These are phyloP conservation scores for Trichoderma sp. DNA, from an alignment of 2,329 filamentous ascomycete species.

Conservation along the genomic window DNA sequence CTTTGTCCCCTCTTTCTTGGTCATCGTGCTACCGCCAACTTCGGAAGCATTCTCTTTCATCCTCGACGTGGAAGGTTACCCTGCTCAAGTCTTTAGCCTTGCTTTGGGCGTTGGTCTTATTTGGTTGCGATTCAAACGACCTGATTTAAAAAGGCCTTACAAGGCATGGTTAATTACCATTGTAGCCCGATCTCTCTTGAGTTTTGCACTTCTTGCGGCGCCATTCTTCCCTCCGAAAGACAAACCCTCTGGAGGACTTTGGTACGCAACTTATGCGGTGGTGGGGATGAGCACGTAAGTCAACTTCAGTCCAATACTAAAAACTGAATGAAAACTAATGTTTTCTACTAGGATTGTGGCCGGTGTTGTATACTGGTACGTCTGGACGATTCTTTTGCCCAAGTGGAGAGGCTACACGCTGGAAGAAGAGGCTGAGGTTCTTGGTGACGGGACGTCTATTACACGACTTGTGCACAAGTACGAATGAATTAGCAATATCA, in stretches of 20 bases:
- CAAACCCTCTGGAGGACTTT: conserved; percentile 49
- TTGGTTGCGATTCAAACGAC: conserved; percentile 61
- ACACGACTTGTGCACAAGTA: conserved; percentile 55
- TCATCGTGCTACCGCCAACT: conserved; percentile 67
- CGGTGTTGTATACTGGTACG: conserved; percentile 68
- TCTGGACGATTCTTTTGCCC: conserved; percentile 67
- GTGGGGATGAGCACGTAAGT: conserved; percentile 59
- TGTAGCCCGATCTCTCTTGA: conserved; percentile 57
- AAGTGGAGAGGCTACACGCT: conserved; percentile 61
- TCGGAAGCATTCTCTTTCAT: conserved; percentile 73
- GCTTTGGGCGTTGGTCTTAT: conserved; percentile 62
- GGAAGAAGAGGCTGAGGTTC: conserved; percentile 62
- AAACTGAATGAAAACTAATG: background rate
- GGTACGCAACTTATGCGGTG: conserved; percentile 59
- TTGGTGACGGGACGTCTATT: conserved; percentile 69
- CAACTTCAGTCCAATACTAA: background rate
- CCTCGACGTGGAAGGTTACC: conserved; percentile 71
- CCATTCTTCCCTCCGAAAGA: conserved; percentile 65
- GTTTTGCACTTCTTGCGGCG: conserved; percentile 59
- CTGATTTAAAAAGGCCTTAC: conserved; percentile 66
- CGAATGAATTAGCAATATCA: background rate
- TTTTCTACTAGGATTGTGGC: conserved; percentile 53
- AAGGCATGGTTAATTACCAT: conserved; percentile 66
- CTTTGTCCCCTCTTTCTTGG: conserved; percentile 68
- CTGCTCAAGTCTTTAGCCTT: conserved; percentile 63